Evolutionary conservation across 2,329 filamentous ascomycete species (phyloP), one percentile per base, ranked within the genome.

Genomic region (Chrysosporium keratinophilum): DNA sequence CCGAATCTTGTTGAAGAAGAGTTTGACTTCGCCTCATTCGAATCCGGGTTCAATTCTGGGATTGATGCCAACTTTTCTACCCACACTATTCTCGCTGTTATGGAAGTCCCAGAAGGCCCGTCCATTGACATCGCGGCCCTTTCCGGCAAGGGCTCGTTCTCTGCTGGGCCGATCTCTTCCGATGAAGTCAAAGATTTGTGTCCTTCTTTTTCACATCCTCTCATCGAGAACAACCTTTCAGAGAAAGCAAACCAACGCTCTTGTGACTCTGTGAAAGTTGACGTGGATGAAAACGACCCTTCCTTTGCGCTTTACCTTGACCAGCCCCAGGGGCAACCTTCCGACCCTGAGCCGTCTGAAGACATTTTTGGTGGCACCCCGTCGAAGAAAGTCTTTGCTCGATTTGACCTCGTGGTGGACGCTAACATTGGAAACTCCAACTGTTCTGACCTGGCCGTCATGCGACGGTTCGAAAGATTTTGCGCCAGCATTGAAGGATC

Each of bases 1-100:
- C 81, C 85, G 55, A 85, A 90, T 78, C 82, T 94, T 45, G 87
- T 88, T 1, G 88, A 95, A 70, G 82, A 86, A 61, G 77, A 74
- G 50, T 76, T 89, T 69, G 86, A 94, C 63, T 83, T 89, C 62
- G 81, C 83, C 52, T 80, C 85, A 71, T 77, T 93, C 62, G 69
- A 62, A 52, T 63, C 61, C 41, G 67, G 69, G 19, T 76, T 73
- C 71, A 73, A 72, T 59, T 69, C 71, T 5, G 71, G 70, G 1
- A 71, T 74, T 37, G 72, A 74, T 40, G 68, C 72, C 59, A 74
- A 69, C 60, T 72, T 64, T 45, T 65, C 61, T 52, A 73, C 74
- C 55, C 64, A 71, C 7, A 63, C 71, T 12, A 69, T 76, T 47
- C 94, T 86, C 63, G 80, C 87, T 48, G 80, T 90, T 14, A 69